Conservation (phyloP, 352 stramenopile species). For the Pythium utonaiense region DNA sequence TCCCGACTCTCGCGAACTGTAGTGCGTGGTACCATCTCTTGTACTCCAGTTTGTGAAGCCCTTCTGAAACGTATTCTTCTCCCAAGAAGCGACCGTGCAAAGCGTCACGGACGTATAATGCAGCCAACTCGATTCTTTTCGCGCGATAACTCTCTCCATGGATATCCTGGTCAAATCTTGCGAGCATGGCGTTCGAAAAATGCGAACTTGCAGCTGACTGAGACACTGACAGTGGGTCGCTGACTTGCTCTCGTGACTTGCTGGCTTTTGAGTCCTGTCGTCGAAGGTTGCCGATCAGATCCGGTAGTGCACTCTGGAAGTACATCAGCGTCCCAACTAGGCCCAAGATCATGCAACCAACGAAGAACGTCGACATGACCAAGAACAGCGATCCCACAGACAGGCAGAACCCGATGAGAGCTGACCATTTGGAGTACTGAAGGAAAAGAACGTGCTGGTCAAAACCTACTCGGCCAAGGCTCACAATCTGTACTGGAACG, state of each 20-base stretch:
- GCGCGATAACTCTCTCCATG: constrained; percentile 19
- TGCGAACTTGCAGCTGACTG: neutral
- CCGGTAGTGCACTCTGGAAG: constrained; percentile 27
- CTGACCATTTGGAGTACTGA: constrained; percentile 53
- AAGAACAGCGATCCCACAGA: constrained; percentile 42
- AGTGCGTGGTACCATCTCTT: constrained; percentile 52
- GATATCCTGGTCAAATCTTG: constrained; percentile 4
- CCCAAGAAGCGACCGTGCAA: constrained; percentile 45
- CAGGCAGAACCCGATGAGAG: constrained; percentile 35
- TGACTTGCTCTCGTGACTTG: neutral
- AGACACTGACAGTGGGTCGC: neutral
- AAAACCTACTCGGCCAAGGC: neutral
- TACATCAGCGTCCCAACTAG: constrained; percentile 27
- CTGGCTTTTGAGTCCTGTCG: neutral
- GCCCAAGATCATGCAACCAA: constrained; percentile 20
- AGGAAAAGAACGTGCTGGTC: neutral
- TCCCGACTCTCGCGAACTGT: constrained; percentile 34
- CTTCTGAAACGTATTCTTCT: constrained; percentile 43
- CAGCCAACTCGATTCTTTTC: constrained; percentile 38
- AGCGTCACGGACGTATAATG: constrained; percentile 44
- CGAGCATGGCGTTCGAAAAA: constrained; percentile 3
- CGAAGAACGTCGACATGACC: constrained; percentile 41
- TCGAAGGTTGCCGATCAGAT: constrained; percentile 26
- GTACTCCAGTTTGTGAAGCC: constrained; percentile 40
- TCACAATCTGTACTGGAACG: too few relatives aligned